Evolutionary conservation across 23 red algal genomes (phyloP).

Genomic region (Cyanidioschyzon merolae): DNA sequence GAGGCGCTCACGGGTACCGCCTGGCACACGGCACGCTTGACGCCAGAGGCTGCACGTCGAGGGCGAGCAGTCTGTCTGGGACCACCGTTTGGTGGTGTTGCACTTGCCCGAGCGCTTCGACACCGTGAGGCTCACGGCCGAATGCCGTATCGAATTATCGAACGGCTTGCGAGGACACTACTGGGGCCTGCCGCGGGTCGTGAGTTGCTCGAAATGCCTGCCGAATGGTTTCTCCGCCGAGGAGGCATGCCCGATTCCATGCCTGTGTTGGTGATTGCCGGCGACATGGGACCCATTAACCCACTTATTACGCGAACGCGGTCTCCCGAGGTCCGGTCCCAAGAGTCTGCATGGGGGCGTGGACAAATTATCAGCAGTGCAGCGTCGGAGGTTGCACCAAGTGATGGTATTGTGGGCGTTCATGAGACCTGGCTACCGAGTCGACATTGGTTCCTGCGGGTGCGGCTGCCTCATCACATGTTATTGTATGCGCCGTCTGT

Average conservation of each 20-base stretch:
- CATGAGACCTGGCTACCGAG: constrained; percentile 7
- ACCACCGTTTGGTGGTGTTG: neutral
- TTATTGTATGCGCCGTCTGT: constrained; percentile 7
- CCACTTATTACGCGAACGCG: neutral
- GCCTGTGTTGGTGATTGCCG: constrained; percentile 14
- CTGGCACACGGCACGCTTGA: neutral
- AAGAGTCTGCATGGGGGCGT: neutral
- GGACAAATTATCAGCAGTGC: neutral
- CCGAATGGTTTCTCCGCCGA: constrained; percentile 11
- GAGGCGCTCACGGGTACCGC: constrained; percentile 54
- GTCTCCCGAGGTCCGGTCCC: neutral
- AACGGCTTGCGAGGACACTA: neutral
- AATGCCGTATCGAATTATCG: constrained; percentile 1
- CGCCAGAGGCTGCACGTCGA: neutral
- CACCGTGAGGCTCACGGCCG: neutral
- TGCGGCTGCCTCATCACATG: constrained; percentile 12
- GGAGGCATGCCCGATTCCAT: neutral
- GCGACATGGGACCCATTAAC: neutral
- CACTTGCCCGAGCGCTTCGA: neutral
- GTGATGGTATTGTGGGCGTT: neutral
- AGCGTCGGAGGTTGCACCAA: neutral
- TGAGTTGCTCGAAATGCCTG: neutral
- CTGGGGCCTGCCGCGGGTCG: neutral
- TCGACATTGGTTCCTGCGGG: neutral
- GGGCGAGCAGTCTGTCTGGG: constrained; percentile 11